Percentiles rank a stretch among this genome's conserved stretches.
phyloP scores from a whole-genome alignment of 257 asterid genomes.

The Nicotiana undulata region DNA sequence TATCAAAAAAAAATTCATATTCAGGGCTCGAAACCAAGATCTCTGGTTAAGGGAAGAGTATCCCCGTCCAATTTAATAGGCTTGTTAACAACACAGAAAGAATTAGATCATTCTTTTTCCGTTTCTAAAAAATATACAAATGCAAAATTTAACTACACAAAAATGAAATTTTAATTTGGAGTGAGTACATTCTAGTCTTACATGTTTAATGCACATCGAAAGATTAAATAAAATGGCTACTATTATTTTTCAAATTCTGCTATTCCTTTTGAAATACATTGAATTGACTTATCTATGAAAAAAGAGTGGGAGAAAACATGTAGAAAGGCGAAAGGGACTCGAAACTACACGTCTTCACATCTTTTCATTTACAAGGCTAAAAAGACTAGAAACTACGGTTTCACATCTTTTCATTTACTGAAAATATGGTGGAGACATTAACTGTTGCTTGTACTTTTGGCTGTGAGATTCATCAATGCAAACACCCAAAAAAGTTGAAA shows the following conservation, averaged over 20 bases:
- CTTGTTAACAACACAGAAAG: no score
- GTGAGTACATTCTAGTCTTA: background rate
- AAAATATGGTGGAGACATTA: background rate
- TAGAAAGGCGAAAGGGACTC: background rate
- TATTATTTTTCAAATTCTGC: background rate
- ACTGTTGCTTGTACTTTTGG: background rate
- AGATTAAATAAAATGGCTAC: background rate
- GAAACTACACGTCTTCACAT: background rate
- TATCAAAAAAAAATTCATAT: rapidly evolving
- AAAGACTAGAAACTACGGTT: background rate
- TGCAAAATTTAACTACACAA: background rate
- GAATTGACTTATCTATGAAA: background rate
- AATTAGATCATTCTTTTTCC: background rate
- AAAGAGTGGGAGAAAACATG: background rate
- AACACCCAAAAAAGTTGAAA: background rate
- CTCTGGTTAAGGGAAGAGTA: no score
- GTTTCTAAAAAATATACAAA: background rate
- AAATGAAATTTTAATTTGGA: background rate
- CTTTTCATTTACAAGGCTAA: background rate
- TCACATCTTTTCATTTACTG: background rate
- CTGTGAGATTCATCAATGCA: background rate
- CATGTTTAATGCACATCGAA: background rate
- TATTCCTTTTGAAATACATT: background rate
- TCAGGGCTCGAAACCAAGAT: rapidly evolving
- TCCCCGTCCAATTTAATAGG: no score